A percentile compares a stretch with the other conserved stretches of the same genome.
phyloP scores from a whole-genome alignment of 2,329 filamentous ascomycete species.

The Amesomyces nigricolor region DNA sequence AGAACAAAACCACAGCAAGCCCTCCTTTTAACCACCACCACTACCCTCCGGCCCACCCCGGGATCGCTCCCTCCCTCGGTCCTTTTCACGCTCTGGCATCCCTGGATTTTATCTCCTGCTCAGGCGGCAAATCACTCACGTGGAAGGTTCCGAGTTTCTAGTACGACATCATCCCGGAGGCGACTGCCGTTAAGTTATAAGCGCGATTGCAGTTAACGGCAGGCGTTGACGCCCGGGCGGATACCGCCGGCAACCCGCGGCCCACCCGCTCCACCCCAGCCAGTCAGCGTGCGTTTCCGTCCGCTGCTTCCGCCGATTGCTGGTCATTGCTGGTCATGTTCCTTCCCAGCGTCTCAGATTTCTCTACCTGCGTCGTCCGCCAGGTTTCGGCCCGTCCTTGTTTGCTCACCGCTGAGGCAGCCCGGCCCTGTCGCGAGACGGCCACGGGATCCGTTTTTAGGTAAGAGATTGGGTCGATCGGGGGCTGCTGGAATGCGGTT shows the following conservation, averaged over 20 bases:
- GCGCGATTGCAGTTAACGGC: slow-evolving; percentile 23
- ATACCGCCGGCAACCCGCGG: slow-evolving; percentile 19
- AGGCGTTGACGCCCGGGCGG: slow-evolving; percentile 14
- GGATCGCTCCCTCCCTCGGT: slow-evolving; percentile 3
- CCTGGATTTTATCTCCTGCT: slow-evolving; percentile 6
- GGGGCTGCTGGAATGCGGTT: not conserved
- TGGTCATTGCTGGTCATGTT: not conserved
- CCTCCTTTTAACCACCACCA: not conserved
- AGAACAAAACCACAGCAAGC: not conserved
- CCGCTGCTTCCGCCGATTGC: not conserved
- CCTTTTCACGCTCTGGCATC: slow-evolving; percentile 6
- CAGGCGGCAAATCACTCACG: slow-evolving; percentile 8
- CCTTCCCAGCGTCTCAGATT: not conserved
- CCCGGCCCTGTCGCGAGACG: not conserved
- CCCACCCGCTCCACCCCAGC: slow-evolving; percentile 3
- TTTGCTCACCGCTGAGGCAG: slow-evolving; percentile 3
- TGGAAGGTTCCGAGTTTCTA: not conserved
- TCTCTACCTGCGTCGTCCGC: too few relatives aligned
- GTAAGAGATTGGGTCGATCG: slow-evolving; percentile 15
- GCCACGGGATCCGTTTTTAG: slow-evolving; percentile 13
- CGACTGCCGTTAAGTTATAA: slow-evolving; percentile 25
- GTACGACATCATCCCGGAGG: slow-evolving; percentile 14
- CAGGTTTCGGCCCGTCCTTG: not conserved
- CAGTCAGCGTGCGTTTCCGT: not conserved
- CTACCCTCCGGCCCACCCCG: not conserved